Percentiles rank a stretch among this genome's conserved stretches.
Evolutionary conservation across 768 basidiomycete species (phyloP).

Genomic region (Tricholoma hemisulphureum): DNA sequence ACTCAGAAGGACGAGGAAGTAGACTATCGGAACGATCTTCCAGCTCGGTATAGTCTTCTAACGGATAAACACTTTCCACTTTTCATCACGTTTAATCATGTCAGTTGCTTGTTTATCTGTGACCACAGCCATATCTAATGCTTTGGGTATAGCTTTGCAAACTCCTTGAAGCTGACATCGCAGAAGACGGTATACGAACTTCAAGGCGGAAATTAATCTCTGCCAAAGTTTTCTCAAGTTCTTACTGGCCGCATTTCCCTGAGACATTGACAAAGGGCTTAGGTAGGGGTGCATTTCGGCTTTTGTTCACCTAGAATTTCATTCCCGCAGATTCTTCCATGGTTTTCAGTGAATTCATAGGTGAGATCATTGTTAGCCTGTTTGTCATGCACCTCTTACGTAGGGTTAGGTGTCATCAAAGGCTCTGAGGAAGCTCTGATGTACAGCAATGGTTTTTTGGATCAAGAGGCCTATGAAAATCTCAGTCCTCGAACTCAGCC

Average conservation of each 20-base stretch:
- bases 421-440: slow-evolving; percentile 57
- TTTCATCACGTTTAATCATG: slow-evolving; percentile 65
- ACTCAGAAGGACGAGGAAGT: slow-evolving; percentile 43
- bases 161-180: slow-evolving; percentile 48
- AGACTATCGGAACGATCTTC: slow-evolving; percentile 43
- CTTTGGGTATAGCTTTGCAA: slow-evolving; percentile 39
- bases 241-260: slow-evolving; percentile 63
- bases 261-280: slow-evolving; percentile 49
- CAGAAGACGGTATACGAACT: not conserved
- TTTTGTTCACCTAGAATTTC: not conserved
- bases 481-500: slow-evolving; percentile 53
- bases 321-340: slow-evolving; percentile 51
- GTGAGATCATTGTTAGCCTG: slow-evolving; percentile 26
- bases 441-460: slow-evolving; percentile 38
- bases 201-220: slow-evolving; percentile 33
- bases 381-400: not conserved
- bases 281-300: slow-evolving; percentile 33
- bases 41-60: slow-evolving; percentile 52
- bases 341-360: slow-evolving; percentile 66
- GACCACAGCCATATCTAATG: not conserved
- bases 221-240: slow-evolving; percentile 45
- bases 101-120: slow-evolving; percentile 23
- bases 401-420: slow-evolving; percentile 53
- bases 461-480: slow-evolving; percentile 40
- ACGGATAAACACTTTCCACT: slow-evolving; percentile 64